A percentile compares a stretch with the other conserved stretches of the same genome.
phyloP scores from a whole-genome alignment of 2,329 filamentous ascomycete genomes.

The Sclerotiophoma versabilis region DNA sequence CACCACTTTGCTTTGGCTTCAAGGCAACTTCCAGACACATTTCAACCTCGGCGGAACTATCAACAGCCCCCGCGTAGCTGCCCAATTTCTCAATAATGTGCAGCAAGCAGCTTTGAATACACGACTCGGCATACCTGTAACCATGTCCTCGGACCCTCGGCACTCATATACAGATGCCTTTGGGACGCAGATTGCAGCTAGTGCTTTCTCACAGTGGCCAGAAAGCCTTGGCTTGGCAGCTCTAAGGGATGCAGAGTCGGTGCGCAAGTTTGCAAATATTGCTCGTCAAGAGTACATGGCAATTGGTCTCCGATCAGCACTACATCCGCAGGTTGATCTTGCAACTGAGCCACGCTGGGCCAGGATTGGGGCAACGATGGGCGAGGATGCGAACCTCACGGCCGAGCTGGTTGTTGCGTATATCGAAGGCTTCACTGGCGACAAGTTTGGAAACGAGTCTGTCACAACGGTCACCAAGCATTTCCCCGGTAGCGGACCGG shows the following conservation, averaged over 20 bases:
- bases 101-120: conserved; percentile 55
- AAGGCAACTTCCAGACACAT: conserved; percentile 52
- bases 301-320: conserved; percentile 54
- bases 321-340: conserved; percentile 62
- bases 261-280: conserved; percentile 58
- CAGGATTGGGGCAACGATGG: conserved; percentile 55
- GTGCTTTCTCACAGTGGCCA: conserved; percentile 60
- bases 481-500: conserved; percentile 60
- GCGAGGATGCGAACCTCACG: conserved; percentile 57
- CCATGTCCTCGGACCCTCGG: conserved; percentile 58
- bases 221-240: conserved; percentile 61
- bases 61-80: conserved; percentile 44
- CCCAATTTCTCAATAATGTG: conserved; percentile 53
- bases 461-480: conserved; percentile 62
- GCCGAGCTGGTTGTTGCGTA: conserved; percentile 52
- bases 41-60: conserved; percentile 59
- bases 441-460: conserved; percentile 53
- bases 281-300: conserved; percentile 57
- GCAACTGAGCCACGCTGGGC: conserved; percentile 62
- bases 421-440: conserved; percentile 58
- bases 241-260: conserved; percentile 53
- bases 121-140: conserved; percentile 58
- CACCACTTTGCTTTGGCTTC: conserved; percentile 44
- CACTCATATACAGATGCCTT: conserved; percentile 55
- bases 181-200: conserved; percentile 54